phyloP scores from a whole-genome alignment of 805 yeast genomes.

The Cyberlindnera meyerae region DNA sequence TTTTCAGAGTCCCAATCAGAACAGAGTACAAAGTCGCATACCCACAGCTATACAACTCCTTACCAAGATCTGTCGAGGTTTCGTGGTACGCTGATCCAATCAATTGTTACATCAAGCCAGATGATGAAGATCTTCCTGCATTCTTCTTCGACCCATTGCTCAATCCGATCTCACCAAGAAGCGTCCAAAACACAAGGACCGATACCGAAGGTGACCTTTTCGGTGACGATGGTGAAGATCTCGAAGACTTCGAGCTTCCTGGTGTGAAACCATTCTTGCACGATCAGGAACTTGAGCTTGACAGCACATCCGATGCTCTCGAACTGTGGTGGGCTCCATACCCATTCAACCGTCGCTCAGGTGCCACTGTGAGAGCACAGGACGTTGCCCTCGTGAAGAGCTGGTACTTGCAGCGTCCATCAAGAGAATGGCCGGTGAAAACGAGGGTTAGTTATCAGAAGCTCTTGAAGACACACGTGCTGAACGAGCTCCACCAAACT shows the following conservation, averaged over 20 bases:
- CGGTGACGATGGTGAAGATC: slow-evolving; percentile 31
- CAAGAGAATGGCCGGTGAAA: slow-evolving; percentile 59
- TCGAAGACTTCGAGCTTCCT: slow-evolving; percentile 39
- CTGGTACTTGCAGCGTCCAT: slow-evolving; percentile 75
- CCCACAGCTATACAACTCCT: slow-evolving; percentile 78
- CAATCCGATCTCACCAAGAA: slow-evolving; percentile 48
- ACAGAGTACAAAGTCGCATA: slow-evolving; percentile 85
- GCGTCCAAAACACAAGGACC: slow-evolving; percentile 20
- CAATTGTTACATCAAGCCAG: slow-evolving; percentile 42
- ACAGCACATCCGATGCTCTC: slow-evolving; percentile 51
- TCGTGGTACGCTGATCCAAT: slow-evolving; percentile 64
- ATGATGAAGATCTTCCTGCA: slow-evolving; percentile 43
- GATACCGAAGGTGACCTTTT: slow-evolving; percentile 22
- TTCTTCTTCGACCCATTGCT: slow-evolving; percentile 50
- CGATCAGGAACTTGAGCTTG: slow-evolving; percentile 40
- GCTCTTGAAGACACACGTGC: slow-evolving; percentile 68
- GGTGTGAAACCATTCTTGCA: slow-evolving; percentile 48
- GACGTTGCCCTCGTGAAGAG: slow-evolving; percentile 81
- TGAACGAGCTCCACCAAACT: slow-evolving; percentile 59
- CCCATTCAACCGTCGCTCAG: slow-evolving; percentile 78
- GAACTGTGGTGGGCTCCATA: slow-evolving; percentile 74
- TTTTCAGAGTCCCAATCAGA: slow-evolving; percentile 69
- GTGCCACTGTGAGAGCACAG: slow-evolving; percentile 73
- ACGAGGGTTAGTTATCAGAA: slow-evolving; percentile 87
- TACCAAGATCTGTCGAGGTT: slow-evolving; percentile 58